These are phyloP conservation scores for Lactarius indigo DNA, from an alignment of 768 basidiomycete species.

Conservation along the genomic window DNA sequence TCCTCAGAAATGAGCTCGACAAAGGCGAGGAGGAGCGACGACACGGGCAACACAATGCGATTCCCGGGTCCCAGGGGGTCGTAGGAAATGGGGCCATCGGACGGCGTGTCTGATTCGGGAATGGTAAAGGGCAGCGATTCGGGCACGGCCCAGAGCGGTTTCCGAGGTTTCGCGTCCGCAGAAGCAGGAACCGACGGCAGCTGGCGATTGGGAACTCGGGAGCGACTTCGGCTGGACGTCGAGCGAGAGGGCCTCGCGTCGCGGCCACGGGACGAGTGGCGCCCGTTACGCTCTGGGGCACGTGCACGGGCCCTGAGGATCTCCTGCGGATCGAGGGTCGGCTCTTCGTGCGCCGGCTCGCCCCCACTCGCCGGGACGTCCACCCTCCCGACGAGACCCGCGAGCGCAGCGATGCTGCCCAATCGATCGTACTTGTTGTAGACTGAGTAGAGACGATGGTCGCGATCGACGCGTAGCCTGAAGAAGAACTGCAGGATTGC, in stretches of 20 bases:
- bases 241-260: conserved; percentile 24
- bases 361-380: conserved; percentile 23
- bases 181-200: conserved; percentile 29
- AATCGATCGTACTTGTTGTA: conserved; percentile 51
- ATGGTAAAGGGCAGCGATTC: conserved; percentile 59
- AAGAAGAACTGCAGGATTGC: conserved; percentile 82
- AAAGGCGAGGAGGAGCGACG: conserved; percentile 64
- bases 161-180: conserved; percentile 35
- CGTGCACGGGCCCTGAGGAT: conserved; percentile 22
- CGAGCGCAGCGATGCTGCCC: conserved; percentile 54
- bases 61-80: conserved; percentile 47
- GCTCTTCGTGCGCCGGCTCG: conserved; percentile 20
- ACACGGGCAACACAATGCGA: conserved; percentile 61
- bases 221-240: conserved; percentile 32
- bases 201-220: conserved; percentile 44
- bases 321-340: conserved; percentile 14
- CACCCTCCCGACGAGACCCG: conserved; percentile 58
- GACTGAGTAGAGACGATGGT: conserved; percentile 79
- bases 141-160: conserved; percentile 65
- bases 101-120: conserved; percentile 55
- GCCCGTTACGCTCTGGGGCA: conserved; percentile 24
- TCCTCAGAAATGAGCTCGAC: conserved; percentile 67
- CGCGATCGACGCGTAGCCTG: conserved; percentile 83
- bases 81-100: conserved; percentile 65
- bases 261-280: conserved; percentile 25